Percentiles rank a stretch among this genome's conserved stretches.
Conservation (phyloP, 2,329 filamentous ascomycete genomes). For the Xylariales sp. region DNA sequence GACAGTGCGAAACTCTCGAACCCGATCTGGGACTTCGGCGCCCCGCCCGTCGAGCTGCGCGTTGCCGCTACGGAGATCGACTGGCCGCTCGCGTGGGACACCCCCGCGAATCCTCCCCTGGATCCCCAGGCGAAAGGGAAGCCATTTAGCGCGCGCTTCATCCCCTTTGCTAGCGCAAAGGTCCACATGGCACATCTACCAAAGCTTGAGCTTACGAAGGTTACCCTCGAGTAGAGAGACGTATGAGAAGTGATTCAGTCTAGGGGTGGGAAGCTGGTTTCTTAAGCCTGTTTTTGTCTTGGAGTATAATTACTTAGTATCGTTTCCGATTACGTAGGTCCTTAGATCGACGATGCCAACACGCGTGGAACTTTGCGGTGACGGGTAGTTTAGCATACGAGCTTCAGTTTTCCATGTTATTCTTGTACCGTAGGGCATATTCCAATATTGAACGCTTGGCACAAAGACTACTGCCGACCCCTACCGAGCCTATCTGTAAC, state of each 20-base stretch:
- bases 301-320: neutral
- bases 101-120: constrained; percentile 44
- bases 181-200: constrained; percentile 51
- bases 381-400: neutral
- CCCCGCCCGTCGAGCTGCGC: constrained; percentile 49
- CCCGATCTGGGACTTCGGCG: constrained; percentile 49
- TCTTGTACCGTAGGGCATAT: no score
- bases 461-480: no score
- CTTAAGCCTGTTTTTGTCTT: neutral
- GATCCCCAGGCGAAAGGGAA: constrained; percentile 39
- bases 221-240: constrained; percentile 36
- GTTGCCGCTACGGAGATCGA: constrained; percentile 50
- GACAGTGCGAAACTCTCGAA: constrained; percentile 38
- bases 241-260: neutral
- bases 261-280: no score
- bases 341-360: neutral
- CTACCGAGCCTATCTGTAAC: no score
- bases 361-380: no score
- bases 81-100: constrained; percentile 47
- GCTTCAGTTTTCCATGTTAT: no score
- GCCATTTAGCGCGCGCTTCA: constrained; percentile 48
- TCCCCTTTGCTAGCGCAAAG: constrained; percentile 51
- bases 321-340: neutral
- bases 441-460: no score
- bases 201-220: constrained; percentile 42